Evolutionary conservation across 306 rosid species (phyloP).

Genomic region (Prinsepia uniflora): DNA sequence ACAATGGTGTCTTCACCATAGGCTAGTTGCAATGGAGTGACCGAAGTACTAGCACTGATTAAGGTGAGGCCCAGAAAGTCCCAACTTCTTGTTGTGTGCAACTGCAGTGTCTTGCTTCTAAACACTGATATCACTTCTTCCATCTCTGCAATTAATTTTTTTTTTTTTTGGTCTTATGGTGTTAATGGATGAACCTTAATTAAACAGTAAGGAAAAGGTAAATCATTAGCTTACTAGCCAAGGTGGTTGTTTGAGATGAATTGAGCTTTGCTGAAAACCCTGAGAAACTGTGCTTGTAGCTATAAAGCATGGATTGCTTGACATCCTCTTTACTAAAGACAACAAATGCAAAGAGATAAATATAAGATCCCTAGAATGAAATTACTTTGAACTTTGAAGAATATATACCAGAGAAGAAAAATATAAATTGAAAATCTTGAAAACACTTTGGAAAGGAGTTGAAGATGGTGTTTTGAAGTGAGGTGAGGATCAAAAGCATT

Average conservation of each 20-base stretch:
- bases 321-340: constrained; percentile 49
- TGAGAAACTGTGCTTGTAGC: constrained; percentile 55
- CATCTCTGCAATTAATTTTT: constrained; percentile 37
- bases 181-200: background rate
- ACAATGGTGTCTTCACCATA: constrained; percentile 41
- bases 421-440: constrained; percentile 25
- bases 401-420: background rate
- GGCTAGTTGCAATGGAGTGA: constrained; percentile 25
- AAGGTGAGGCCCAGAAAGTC: constrained; percentile 48
- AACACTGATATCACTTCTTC: constrained; percentile 51
- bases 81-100: constrained; percentile 65
- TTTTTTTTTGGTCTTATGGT: background rate
- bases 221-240: constrained; percentile 36
- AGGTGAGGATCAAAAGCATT: constrained; percentile 24
- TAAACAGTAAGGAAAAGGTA: background rate
- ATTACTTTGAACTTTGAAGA: background rate
- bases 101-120: constrained; percentile 34
- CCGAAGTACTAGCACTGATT: background rate
- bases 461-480: constrained; percentile 35
- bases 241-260: constrained; percentile 44
- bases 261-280: constrained; percentile 60
- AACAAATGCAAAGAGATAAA: background rate
- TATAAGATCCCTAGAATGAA: background rate
- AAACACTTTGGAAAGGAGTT: constrained; percentile 46
- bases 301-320: constrained; percentile 44